Conservation (phyloP, 2,329 filamentous ascomycete species). For the Lachnellula hyalina region DNA sequence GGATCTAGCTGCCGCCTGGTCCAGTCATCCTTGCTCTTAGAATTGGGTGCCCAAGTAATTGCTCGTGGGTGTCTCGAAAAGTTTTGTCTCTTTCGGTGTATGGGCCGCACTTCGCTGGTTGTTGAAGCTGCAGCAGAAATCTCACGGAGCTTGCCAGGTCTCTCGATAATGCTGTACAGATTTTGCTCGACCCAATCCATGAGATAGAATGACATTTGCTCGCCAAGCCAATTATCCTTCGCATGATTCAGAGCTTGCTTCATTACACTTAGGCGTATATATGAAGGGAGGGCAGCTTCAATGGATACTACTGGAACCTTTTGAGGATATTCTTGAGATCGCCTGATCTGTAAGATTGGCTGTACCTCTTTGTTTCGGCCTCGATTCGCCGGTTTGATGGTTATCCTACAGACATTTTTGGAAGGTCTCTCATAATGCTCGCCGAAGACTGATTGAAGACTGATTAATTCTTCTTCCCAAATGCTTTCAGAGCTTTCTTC, state of each 20-base stretch:
- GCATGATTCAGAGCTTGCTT: slow-evolving; percentile 71
- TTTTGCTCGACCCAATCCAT: slow-evolving; percentile 89
- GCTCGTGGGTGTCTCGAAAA: slow-evolving; percentile 46
- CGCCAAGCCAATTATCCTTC: slow-evolving; percentile 64
- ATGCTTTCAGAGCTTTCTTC: slow-evolving; percentile 51
- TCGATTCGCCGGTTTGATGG: slow-evolving; percentile 52
- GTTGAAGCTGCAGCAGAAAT: slow-evolving; percentile 74
- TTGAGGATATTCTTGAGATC: slow-evolving; percentile 68
- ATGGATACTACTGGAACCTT: slow-evolving; percentile 65
- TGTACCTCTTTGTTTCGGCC: slow-evolving; percentile 46
- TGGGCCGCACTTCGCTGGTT: slow-evolving; percentile 43
- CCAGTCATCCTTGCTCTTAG: slow-evolving; percentile 63
- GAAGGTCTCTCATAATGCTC: slow-evolving; percentile 61
- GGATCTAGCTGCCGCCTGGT: slow-evolving; percentile 57
- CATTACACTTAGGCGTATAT: slow-evolving; percentile 86
- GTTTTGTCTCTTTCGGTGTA: slow-evolving; percentile 25
- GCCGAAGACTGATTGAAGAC: slow-evolving; percentile 80
- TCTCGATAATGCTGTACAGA: slow-evolving; percentile 74
- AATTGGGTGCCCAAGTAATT: slow-evolving; percentile 59
- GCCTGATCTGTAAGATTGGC: slow-evolving; percentile 60
- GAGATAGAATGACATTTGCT: slow-evolving; percentile 86
- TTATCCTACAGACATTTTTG: slow-evolving; percentile 63
- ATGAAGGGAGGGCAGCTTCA: slow-evolving; percentile 70
- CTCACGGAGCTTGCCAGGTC: slow-evolving; percentile 77
- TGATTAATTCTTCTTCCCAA: slow-evolving; percentile 83